Base-by-base conservation (phyloP, 495 filamentous ascomycete species). In the Podospora sp. region DNA sequence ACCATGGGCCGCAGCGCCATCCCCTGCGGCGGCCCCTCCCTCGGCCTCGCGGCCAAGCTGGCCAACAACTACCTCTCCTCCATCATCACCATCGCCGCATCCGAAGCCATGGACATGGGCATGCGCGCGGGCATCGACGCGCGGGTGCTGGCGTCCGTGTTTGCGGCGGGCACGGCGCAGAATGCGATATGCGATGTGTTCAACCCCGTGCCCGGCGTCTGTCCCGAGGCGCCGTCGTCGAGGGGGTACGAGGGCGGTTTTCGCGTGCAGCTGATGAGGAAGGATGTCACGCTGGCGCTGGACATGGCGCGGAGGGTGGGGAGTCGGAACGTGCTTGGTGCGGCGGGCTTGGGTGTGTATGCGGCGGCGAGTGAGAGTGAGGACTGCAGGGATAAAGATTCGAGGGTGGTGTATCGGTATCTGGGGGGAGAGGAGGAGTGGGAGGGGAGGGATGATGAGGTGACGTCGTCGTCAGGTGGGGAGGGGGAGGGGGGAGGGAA, bases 21-120 rank as follows among this genome's bases (percentile, higher is more conserved):
- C 29, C 77, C 83, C 25, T 87, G 86, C 68, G 84, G 84, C 24
- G 79, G 77, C 0, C 77, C 80, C 3, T 81, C 80, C 0, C 77
- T 83, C 0, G 84, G 85, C 0, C 78, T 88, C 3, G 79, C 83
- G 7, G 82, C 84, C 1, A 87, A 86, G 67, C 75, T 87, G 1
- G 83, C 76, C 64, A 87, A 87, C 69, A 87, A 86, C 68, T 87
- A 87, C 69, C 76, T 80, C 33, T 82, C 79, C 4, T 82, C 80
- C 14, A 72, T 86, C 4, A 87, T 86, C 67, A 79, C 84, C 0
- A 82, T 88, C 35, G 83, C 82, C 0, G 77, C 73, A 20, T 74
- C 81, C 2, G 86, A 88, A 69, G 82, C 85, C 2, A 77, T 87
- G 75, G 79, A 84, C 65, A 85, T 87, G 73, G 85, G 83, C 0